Evolutionary conservation across 2,329 filamentous ascomycete genomes (phyloP), one percentile per base, ranked within the genome.

Genomic region (Nannizzia gypsea): DNA sequence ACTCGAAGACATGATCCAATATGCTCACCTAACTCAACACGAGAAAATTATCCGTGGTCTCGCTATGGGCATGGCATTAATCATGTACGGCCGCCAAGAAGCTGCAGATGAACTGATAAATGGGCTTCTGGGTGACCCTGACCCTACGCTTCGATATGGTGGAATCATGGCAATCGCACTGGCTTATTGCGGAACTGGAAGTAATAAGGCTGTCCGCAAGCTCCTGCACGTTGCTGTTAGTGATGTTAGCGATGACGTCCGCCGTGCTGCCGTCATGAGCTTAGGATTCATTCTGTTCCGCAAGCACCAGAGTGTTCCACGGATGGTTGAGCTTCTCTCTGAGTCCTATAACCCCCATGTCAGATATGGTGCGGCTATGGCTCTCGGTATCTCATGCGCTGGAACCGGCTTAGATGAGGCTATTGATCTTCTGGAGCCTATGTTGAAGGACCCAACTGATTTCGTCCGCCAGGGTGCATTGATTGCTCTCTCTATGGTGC

Each of bases 341-440:
- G 95, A 99, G 74, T 97, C 92, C 0, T 99, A 99, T 80, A 99
- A 99, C 76, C 93, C 93, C 20, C 93, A 99, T 70, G 93, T 99
- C 54, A 87, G 93, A 61, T 99, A 99, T 69, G 93, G 93, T 70
- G 95, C 93, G 20, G 93, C 93, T 58, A 96, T 99, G 90, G 95
- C 95, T 48, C 83, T 99, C 11, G 93, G 93, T 75, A 99, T 99
- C 69, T 95, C 95, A 26, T 99, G 95, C 68, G 93, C 93, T 26
- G 93, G 93, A 55, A 99, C 93, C 58, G 93, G 93, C 13, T 81
- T 97, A 31, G 90, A 96, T 64, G 93, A 99, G 76, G 93, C 95
- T 22, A 93, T 97, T 63, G 93, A 99, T 69, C 81, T 99, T 17
- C 81, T 99, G 3, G 93, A 99, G 78, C 93, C 93, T 17, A 99